These are phyloP conservation scores for Salix suchowensis DNA, from an alignment of 345 rosid genomes.

Conservation along the genomic window DNA sequence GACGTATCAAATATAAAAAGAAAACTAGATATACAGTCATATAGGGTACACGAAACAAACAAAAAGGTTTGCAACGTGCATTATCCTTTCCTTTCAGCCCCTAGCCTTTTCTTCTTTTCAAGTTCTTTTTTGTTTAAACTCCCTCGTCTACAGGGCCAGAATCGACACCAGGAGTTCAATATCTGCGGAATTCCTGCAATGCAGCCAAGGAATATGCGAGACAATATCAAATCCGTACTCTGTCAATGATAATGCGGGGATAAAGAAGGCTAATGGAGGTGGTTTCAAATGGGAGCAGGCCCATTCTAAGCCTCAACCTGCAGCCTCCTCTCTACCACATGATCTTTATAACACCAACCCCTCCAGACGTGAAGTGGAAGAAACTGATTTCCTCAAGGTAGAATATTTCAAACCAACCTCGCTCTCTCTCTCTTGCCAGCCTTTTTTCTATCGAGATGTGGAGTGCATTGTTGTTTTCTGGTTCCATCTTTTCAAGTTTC, in stretches of 20 bases:
- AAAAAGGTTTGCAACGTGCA: slow-evolving; percentile 19
- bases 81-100: slow-evolving; percentile 26
- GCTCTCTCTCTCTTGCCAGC: slow-evolving; percentile 12
- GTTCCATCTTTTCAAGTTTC: slow-evolving; percentile 11
- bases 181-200: slow-evolving; percentile 45
- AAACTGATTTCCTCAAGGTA: slow-evolving; percentile 47
- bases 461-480: slow-evolving; percentile 33
- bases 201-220: slow-evolving; percentile 43
- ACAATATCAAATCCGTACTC: slow-evolving; percentile 29
- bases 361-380: slow-evolving; percentile 19
- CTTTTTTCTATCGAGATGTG: slow-evolving; percentile 14
- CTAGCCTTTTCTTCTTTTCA: background rate
- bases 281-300: slow-evolving; percentile 39
- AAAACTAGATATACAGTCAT: slow-evolving; percentile 7
- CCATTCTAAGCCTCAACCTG: slow-evolving; percentile 11
- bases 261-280: slow-evolving; percentile 29
- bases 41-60: slow-evolving; percentile 25
- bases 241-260: slow-evolving; percentile 35
- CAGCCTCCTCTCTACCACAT: slow-evolving; percentile 26
- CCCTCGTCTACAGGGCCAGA: slow-evolving; percentile 31
- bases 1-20: background rate
- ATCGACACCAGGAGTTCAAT: slow-evolving; percentile 43
- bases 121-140: slow-evolving; percentile 21
- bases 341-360: slow-evolving; percentile 17
- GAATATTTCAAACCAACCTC: background rate